Conservation (phyloP, 345 rosid genomes). For the Gossypium thurberi region DNA sequence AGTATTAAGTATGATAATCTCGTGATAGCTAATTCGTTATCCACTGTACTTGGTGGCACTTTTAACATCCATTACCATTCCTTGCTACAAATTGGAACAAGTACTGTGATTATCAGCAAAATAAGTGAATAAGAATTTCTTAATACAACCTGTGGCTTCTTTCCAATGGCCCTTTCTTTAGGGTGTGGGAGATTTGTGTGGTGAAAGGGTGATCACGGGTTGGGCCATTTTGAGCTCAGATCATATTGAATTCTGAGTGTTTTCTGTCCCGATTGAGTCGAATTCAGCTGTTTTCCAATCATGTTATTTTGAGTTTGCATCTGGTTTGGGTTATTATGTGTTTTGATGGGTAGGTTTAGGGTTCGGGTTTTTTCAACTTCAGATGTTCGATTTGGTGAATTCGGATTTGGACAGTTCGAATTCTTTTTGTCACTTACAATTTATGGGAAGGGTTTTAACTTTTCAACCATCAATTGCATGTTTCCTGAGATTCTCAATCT, state of each 20-base stretch:
- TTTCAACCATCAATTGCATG: background rate
- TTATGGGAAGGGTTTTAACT: background rate
- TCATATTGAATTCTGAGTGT: background rate
- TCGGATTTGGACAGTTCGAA: background rate
- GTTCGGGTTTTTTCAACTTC: background rate
- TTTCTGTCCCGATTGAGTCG: background rate
- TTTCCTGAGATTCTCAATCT: background rate
- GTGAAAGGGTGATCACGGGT: background rate
- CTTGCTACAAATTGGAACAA: background rate
- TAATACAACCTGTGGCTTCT: background rate
- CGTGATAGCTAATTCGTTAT: background rate
- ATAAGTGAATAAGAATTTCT: constrained; percentile 2
- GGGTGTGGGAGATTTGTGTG: constrained; percentile 1
- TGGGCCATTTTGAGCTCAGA: background rate
- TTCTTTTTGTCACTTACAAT: background rate
- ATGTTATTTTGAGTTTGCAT: background rate
- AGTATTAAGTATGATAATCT: background rate
- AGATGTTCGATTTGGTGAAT: background rate
- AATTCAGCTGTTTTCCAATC: background rate
- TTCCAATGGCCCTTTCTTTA: background rate
- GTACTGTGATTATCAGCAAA: background rate
- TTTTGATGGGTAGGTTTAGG: background rate
- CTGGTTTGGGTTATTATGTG: background rate
- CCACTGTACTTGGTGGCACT: background rate
- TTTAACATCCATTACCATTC: background rate